Evolutionary conservation across 345 rosid genomes (phyloP), one percentile per base, ranked within the genome.

Genomic region (Pugionium dolabratum): DNA sequence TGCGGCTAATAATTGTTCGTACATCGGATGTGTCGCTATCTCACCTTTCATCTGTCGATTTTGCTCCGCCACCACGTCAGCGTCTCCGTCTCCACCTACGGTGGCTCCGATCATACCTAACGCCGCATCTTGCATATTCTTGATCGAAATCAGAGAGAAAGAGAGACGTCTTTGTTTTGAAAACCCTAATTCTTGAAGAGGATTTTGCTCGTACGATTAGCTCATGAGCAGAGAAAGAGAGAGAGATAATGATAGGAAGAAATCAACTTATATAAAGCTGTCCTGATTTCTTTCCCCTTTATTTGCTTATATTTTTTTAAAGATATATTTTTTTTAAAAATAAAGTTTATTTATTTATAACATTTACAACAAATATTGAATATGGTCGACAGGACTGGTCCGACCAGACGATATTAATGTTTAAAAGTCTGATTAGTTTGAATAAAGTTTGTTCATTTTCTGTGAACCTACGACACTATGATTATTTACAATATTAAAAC

Each of bases 11-110:
- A 93, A 76, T 79, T 93, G 96, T 41, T 93, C 98, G 67, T 83
- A 93, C 59, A 93, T 71, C 36, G 98, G 97, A 72, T 93, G 96
- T 29, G 77, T 72, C 18, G 85, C 96, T 71, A 93, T 86, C 82
- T 93, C 97, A 46, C 86, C 85, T 88, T 86, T 93, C 34, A 89
- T 76, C 41, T 83, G 92, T 37, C 83, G 83, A 41, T 57, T 80
- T 53, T 75, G 86, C 31, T 85, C 90, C 4, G 47, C 70, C 59
- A 36, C n/a, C 2, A 45, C 55, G 28, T 4, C 56, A 0, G 51
- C 58, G 44, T 79, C 71, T 18, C 83, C 78, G 18, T 76, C 76
- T 51, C 80, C 82, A 1, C 77, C 78, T 58, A 57, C 67, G 57
- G 65, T 74, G 5, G 51, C 32, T 69, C 89, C 89, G 79, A 90